Conservation (phyloP, 805 yeast species). For the Cyberlindnera suaveolens region DNA sequence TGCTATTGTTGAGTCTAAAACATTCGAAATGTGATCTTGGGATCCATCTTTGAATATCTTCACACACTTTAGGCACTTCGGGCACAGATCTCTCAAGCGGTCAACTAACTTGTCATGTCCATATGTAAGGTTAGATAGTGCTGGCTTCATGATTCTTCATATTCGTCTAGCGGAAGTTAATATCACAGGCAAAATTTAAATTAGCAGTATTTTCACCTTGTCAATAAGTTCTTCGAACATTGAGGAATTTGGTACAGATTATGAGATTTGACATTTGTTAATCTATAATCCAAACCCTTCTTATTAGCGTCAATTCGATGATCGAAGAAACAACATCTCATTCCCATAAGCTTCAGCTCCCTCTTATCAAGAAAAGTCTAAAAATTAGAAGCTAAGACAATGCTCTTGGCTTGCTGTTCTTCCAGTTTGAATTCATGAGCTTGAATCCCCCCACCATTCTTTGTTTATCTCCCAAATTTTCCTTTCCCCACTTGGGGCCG, state of each 20-base stretch:
- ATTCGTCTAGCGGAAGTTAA: slow-evolving; percentile 62
- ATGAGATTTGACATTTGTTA: too few species aligned
- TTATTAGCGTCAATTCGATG: slow-evolving; percentile 50
- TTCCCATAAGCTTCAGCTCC: slow-evolving; percentile 80
- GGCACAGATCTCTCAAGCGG: too few species aligned
- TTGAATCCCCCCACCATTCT: slow-evolving; percentile 63
- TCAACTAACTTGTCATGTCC: slow-evolving; percentile 33
- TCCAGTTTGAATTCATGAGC: slow-evolving; percentile 65
- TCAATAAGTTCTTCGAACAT: slow-evolving; percentile 32
- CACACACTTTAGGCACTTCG: slow-evolving; percentile 40
- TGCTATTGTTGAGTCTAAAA: slow-evolving; percentile 57
- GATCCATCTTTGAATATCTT: slow-evolving; percentile 67
- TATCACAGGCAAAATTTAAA: too few species aligned
- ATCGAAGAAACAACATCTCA: slow-evolving; percentile 46
- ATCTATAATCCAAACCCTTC: slow-evolving; percentile 37
- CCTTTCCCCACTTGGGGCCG: slow-evolving; percentile 44
- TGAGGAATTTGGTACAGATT: slow-evolving; percentile 31
- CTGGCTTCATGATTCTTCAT: slow-evolving; percentile 71
- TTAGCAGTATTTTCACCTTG: slow-evolving; percentile 48
- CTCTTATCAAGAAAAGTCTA: slow-evolving; percentile 54
- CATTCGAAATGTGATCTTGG: slow-evolving; percentile 81
- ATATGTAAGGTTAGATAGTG: slow-evolving; percentile 70
- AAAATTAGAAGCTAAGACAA: slow-evolving; percentile 49
- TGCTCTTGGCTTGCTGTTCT: slow-evolving; percentile 42
- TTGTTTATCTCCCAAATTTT: slow-evolving; percentile 69